phyloP scores from a whole-genome alignment of 768 basidiomycete genomes.

The Phlebiopsis flavidoalba region DNA sequence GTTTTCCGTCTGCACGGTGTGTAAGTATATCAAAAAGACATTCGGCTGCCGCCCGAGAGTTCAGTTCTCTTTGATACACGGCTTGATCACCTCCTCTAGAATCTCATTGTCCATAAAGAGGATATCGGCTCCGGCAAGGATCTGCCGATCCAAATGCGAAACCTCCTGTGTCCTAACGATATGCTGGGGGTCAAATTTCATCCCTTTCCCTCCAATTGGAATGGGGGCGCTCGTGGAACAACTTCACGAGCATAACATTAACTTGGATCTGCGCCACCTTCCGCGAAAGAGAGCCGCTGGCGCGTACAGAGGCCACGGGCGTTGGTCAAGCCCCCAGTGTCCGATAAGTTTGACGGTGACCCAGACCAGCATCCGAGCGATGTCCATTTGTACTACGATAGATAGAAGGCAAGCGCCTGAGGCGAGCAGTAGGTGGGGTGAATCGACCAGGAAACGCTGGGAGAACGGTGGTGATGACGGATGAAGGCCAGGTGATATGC shows the following conservation, averaged over 20 bases:
- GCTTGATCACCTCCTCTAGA: slow-evolving; percentile 10
- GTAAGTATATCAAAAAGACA: slow-evolving; percentile 12
- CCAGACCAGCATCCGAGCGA: slow-evolving; percentile 6
- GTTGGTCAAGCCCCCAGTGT: slow-evolving; percentile 2
- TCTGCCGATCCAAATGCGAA: slow-evolving; percentile 8
- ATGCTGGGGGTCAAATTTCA: too few species aligned
- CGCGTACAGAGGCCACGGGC: slow-evolving; percentile 8
- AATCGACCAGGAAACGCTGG: slow-evolving; percentile 4
- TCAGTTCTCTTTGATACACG: slow-evolving; percentile 12
- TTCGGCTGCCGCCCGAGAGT: not conserved
- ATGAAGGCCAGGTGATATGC: slow-evolving; percentile 9
- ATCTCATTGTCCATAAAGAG: slow-evolving; percentile 18
- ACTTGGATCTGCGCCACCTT: slow-evolving; percentile 2
- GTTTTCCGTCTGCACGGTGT: slow-evolving; percentile 9
- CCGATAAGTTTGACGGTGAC: slow-evolving; percentile 2
- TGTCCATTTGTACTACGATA: not conserved
- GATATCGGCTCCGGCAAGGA: slow-evolving; percentile 14
- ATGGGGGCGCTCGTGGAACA: slow-evolving; percentile 7
- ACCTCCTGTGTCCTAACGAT: slow-evolving; percentile 1
- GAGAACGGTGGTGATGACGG: slow-evolving; percentile 8
- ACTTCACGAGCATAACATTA: slow-evolving; percentile 1
- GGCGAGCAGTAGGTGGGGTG: slow-evolving; percentile 17
- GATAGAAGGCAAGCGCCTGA: slow-evolving; percentile 11
- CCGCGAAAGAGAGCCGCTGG: not conserved
- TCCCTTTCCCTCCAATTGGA: slow-evolving; percentile 16